Evolutionary conservation across 495 filamentous ascomycete genomes (phyloP), one percentile per base, ranked within the genome.

Genomic region (Annulohypoxylon stygium): DNA sequence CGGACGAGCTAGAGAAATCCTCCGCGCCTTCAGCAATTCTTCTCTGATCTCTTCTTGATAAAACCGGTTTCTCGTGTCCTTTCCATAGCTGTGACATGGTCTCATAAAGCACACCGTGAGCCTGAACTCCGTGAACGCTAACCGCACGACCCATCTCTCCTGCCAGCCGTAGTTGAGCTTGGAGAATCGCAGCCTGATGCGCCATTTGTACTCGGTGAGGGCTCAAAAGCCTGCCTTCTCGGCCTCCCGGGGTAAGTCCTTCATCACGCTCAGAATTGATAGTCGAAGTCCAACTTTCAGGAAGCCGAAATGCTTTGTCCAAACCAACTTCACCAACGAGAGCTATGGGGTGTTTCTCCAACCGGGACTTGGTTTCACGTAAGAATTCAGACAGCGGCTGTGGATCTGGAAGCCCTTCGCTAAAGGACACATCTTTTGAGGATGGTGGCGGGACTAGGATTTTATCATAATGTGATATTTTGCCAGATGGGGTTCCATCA

Each of bases 311-410:
- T 8, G 88, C 87, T 70, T 90, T 91, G 79, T 99, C 96, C 2
- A 99, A 77, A 0, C 96, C 96, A 54, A 98, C 84, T 79, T 99
- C 96, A 9, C 96, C 96, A 20, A 99, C 85, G 1, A 98, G 84
- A 2, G 93, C 91, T 12, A 86, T 69, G 0, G 93, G 92, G 69
- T 90, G 89, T 11, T 78, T 80, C 25, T 86, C 71, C 3, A 99
- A 86, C 33, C 91, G 87, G 12, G 65, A 73, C 26, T 86, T 87
- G 2, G 92, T 93, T 74, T 93, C 87, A 6, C 77, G 69, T 36
- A 99, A 80, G 59, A 93, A 88, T 14, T 82, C 74, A 0, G 88
- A 91, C 6, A 99, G 86, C 0, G 90, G 87, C 18, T 82, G 86
- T 16, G 95, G 96, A 9, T 88, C 83, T 1, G 94, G 93, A 0